phyloP scores from a whole-genome alignment of 1,284 basidiomycete species.

The Melanopsichium pennsylvanicum region DNA sequence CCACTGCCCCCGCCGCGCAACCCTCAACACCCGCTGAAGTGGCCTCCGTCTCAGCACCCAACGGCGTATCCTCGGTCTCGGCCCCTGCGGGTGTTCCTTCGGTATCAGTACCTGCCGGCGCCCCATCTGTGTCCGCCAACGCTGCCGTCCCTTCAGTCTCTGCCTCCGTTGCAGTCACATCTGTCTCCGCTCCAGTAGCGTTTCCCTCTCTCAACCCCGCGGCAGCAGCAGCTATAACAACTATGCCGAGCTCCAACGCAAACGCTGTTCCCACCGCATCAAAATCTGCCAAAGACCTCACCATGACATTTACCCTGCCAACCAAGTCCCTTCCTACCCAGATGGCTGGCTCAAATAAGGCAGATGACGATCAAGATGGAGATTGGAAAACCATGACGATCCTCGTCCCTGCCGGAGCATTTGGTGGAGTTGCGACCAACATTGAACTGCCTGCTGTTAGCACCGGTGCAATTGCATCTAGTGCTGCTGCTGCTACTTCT shows the following conservation, averaged over 20 bases:
- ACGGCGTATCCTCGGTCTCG: no score
- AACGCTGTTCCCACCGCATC: not conserved
- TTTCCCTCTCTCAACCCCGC: constrained; percentile 10
- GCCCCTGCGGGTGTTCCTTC: no score
- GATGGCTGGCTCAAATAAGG: constrained; percentile 4
- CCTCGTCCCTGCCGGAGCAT: constrained; percentile 33
- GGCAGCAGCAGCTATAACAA: constrained; percentile 16
- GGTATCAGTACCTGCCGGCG: not conserved
- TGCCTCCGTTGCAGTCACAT: constrained; percentile 12
- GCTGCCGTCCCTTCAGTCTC: not conserved
- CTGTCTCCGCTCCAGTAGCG: constrained; percentile 2
- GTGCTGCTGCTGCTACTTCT: not conserved
- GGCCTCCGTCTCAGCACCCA: no score
- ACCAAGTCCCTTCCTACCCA: constrained; percentile 22
- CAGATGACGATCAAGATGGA: constrained; percentile 1
- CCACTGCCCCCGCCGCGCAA: no score
- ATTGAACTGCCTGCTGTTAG: not conserved
- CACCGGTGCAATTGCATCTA: not conserved
- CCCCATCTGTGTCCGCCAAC: not conserved
- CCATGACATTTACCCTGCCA: constrained; percentile 38
- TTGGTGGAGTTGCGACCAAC: constrained; percentile 10
- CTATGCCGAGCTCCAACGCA: constrained; percentile 15
- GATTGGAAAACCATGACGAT: constrained; percentile 47
- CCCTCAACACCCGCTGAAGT: no score
- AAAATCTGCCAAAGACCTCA: constrained; percentile 13